phyloP scores from a whole-genome alignment of 2,329 filamentous ascomycete species.

The Trichophyton rubrum region DNA sequence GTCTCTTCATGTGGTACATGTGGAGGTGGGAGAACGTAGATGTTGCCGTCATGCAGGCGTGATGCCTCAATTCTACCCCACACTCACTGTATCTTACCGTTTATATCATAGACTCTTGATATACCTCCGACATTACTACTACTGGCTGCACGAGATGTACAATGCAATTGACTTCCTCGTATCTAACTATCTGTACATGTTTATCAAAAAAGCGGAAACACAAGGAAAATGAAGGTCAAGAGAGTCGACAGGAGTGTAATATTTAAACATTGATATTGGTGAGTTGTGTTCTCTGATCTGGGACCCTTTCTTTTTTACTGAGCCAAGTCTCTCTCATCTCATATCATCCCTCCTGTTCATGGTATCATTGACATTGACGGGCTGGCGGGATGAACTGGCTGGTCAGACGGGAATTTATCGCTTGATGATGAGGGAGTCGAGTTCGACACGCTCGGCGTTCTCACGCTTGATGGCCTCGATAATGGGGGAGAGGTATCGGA shows the following conservation, averaged over 20 bases:
- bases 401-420: slow-evolving; percentile 6
- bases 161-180: too few species aligned
- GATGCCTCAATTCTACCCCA: not conserved
- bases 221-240: not conserved
- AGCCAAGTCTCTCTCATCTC: not conserved
- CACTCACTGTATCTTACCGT: not conserved
- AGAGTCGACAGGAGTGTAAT: not conserved
- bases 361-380: not conserved
- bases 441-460: slow-evolving; percentile 52
- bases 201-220: slow-evolving; percentile 6
- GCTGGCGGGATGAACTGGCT: not conserved
- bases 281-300: not conserved
- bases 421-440: slow-evolving; percentile 53
- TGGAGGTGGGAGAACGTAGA: slow-evolving; percentile 78
- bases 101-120: too few species aligned
- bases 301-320: too few species aligned
- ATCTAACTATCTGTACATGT: slow-evolving; percentile 6
- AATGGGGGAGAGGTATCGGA: slow-evolving; percentile 52
- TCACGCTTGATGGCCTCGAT: slow-evolving; percentile 58
- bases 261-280: not conserved
- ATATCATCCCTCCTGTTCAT: not conserved
- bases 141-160: too few species aligned
- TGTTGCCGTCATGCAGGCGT: slow-evolving; percentile 39
- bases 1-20: slow-evolving; percentile 97
- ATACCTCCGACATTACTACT: too few species aligned